A percentile compares a stretch with the other conserved stretches of the same genome.
Conservation (phyloP, 305 asterid species). For the Fraxinus baroniana region DNA sequence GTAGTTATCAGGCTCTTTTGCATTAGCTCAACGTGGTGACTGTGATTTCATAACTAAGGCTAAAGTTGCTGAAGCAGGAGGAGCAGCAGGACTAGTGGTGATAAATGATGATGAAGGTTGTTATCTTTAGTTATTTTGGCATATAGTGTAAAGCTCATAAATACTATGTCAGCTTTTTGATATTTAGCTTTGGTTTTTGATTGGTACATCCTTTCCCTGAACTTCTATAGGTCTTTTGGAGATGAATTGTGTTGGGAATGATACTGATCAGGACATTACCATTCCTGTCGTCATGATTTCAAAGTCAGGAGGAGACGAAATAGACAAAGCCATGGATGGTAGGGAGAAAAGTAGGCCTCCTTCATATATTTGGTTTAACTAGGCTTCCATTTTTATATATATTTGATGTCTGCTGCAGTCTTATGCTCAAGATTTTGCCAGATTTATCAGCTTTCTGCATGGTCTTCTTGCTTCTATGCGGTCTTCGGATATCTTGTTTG, state of each 20-base stretch:
- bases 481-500: conserved; percentile 14
- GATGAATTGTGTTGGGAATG: conserved; percentile 76
- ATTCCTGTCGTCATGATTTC: conserved; percentile 81
- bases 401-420: conserved; percentile 15
- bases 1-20: conserved; percentile 71
- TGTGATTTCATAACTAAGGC: conserved; percentile 85
- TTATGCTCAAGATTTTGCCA: background rate
- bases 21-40: conserved; percentile 77
- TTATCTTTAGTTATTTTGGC: conserved; percentile 31
- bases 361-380: conserved; percentile 23
- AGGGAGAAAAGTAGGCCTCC: conserved; percentile 53
- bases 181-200: conserved; percentile 21
- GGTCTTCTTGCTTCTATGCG: conserved; percentile 3
- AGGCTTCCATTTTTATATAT: conserved; percentile 1
- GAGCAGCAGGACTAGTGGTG: conserved; percentile 77
- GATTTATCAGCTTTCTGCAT: conserved; percentile 18
- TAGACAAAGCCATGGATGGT: conserved; percentile 53
- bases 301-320: conserved; percentile 69
- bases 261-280: conserved; percentile 50
- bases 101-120: conserved; percentile 79
- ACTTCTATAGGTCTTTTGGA: conserved; percentile 62
- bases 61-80: conserved; percentile 70
- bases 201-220: conserved; percentile 31
- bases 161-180: conserved; percentile 19
- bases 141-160: conserved; percentile 12